These are phyloP conservation scores for Penicillium daleae DNA, from an alignment of 495 filamentous ascomycete species.

Conservation along the genomic window DNA sequence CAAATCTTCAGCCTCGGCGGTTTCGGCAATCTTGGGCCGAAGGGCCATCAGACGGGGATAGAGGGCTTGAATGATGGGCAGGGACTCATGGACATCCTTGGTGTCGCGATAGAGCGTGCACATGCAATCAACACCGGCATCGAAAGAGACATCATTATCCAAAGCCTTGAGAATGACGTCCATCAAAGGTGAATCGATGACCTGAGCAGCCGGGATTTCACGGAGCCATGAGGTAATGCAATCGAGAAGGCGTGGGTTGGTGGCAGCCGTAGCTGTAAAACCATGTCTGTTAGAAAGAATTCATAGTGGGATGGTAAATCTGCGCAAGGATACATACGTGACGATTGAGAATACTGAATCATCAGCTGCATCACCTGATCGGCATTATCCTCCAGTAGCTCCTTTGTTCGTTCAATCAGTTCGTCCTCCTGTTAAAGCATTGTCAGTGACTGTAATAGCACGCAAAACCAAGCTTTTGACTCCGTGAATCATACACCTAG, in stretches of 20 bases:
- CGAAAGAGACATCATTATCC: conserved; percentile 73
- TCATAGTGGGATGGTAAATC: not conserved
- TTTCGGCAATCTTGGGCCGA: conserved; percentile 72
- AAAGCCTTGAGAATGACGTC: conserved; percentile 78
- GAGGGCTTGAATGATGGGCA: conserved; percentile 79
- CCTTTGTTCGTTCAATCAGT: conserved; percentile 74
- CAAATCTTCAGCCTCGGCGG: conserved; percentile 79
- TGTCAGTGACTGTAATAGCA: conserved; percentile 1
- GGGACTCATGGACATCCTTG: conserved; percentile 81
- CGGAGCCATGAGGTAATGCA: conserved; percentile 96
- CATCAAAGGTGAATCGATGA: conserved; percentile 85
- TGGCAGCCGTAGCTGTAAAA: conserved; percentile 63
- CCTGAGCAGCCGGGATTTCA: conserved; percentile 80
- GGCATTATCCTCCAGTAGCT: conserved; percentile 89
- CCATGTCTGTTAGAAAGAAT: conserved; percentile 2
- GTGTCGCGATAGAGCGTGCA: conserved; percentile 92
- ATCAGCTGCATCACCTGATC: conserved; percentile 81
- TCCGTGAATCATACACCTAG: conserved; percentile 83
- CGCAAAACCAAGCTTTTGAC: not conserved
- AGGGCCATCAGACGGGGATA: conserved; percentile 82
- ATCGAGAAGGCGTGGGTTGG: conserved; percentile 87
- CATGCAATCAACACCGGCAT: conserved; percentile 90
- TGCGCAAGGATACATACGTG: conserved; percentile 59
- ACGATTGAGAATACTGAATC: conserved; percentile 87
- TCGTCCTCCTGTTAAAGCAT: conserved; percentile 80